Percentiles rank a stretch among this genome's conserved stretches.
phyloP scores from a whole-genome alignment of 768 basidiomycete genomes.

The Calocybe cyanea region DNA sequence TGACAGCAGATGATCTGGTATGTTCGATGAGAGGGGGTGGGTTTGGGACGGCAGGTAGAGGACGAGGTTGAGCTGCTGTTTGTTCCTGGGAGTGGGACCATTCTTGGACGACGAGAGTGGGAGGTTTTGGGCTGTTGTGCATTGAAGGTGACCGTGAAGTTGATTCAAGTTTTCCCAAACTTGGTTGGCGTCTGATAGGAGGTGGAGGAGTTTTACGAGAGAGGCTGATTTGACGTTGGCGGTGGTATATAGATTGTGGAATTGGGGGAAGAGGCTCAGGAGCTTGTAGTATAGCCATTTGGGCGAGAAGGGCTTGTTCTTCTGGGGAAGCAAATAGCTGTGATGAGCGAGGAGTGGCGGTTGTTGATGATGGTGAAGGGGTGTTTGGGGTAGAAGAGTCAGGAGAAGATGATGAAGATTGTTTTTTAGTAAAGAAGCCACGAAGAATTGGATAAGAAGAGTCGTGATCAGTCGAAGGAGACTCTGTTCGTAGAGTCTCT shows the following conservation, averaged over 20 bases:
- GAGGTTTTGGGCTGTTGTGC: conserved; percentile 15
- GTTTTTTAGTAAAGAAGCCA: conserved; percentile 24
- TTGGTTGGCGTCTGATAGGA: conserved; percentile 21
- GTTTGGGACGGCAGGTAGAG: conserved; percentile 21
- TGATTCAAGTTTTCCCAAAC: conserved; percentile 23
- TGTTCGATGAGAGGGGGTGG: not conserved
- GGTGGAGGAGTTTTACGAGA: conserved; percentile 24
- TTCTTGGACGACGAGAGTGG: conserved; percentile 18
- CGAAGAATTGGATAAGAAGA: conserved; percentile 15
- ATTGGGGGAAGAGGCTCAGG: conserved; percentile 12
- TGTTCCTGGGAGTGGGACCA: conserved; percentile 10
- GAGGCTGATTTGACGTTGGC: conserved; percentile 16
- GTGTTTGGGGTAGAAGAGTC: conserved; percentile 4
- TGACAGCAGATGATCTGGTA: not conserved
- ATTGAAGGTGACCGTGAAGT: conserved; percentile 11
- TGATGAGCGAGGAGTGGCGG: conserved; percentile 10
- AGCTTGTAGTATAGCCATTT: conserved; percentile 18
- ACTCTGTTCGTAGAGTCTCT: conserved; percentile 19
- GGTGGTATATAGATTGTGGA: conserved; percentile 1
- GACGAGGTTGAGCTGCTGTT: conserved; percentile 13
- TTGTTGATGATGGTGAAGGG: conserved; percentile 1
- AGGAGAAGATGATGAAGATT: conserved; percentile 11
- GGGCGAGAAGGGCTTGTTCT: conserved; percentile 14
- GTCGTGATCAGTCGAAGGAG: not conserved
- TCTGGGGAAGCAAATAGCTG: conserved; percentile 10